Evolutionary conservation across 2,329 filamentous ascomycete species (phyloP), one percentile per base, ranked within the genome.

Genomic region (Phaeosphaeriaceae sp.): DNA sequence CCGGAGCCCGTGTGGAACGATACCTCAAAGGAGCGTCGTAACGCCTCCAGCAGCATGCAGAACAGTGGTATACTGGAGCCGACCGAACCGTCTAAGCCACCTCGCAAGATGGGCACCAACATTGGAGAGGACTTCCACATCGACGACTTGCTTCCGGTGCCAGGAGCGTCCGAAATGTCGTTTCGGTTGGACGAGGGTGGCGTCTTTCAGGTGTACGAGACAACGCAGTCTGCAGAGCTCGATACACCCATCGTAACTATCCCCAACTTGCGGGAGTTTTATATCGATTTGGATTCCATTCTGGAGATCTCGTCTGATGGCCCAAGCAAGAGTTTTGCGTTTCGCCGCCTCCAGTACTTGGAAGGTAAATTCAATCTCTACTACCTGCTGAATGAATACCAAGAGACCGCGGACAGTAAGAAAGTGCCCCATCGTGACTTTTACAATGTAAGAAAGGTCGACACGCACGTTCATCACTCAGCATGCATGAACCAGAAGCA

Each of bases 401-500:
- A 98, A 74, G 95, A 99, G 78, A 95, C 96, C 52, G 94, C 95
- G 58, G 95, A 99, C 81, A 97, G 92, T 76, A 99, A 99, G 78
- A 94, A 91, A 70, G 95, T 98, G 54, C 95, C 95, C 2, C 95
- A 99, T 78, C 89, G 95, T 81, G 95, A 99, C 79, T 99, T 99
- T 75, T 99, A 99, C 83, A 99, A 99, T 74, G 95, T 99, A 49
- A 87, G 95, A 74, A 99, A 99, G 78, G 95, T 99, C 51, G 95
- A 99, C 75, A 99, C 95, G 9, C 95, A 99, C 84, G 95, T 99
- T 68, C 95, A 99, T 76, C 95, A 99, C 78, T 99, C 95, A 17
- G 95, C 95, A 22, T 99, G 95, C 77, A 99, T 99, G 95, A 99
- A 99, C 75, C 95, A 99, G 79, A 99, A 99, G 80, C 95, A 99